These are phyloP conservation scores for Lepidopterella palustris DNA, from an alignment of 495 filamentous ascomycete genomes.

Conservation along the genomic window DNA sequence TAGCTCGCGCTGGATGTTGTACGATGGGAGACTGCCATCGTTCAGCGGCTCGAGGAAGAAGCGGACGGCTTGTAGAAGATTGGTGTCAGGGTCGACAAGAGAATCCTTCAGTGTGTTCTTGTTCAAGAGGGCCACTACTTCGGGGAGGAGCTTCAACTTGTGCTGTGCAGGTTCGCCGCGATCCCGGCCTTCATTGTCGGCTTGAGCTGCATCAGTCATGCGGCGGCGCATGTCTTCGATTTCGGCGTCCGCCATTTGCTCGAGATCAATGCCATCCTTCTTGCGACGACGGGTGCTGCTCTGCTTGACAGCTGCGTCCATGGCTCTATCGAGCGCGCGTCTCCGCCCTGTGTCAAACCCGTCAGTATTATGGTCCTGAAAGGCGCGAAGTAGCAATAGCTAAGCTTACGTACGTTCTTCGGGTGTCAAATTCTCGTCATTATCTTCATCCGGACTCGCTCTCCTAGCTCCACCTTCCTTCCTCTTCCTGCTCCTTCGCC, in stretches of 20 bases:
- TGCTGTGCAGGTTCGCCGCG: constrained; percentile 74
- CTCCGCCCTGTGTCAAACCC: constrained; percentile 49
- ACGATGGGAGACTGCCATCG: constrained; percentile 86
- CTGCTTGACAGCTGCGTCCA: constrained; percentile 80
- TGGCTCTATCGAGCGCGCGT: constrained; percentile 72
- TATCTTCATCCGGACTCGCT: constrained; percentile 54
- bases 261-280: constrained; percentile 86
- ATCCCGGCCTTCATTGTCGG: constrained; percentile 73
- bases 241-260: constrained; percentile 78
- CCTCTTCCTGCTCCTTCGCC: constrained; percentile 45
- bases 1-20: constrained; percentile 93
- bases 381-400: not conserved
- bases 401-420: constrained; percentile 45
- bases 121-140: constrained; percentile 81
- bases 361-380: constrained; percentile 16
- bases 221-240: constrained; percentile 80
- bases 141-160: constrained; percentile 90
- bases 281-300: constrained; percentile 66
- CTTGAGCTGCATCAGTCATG: constrained; percentile 87
- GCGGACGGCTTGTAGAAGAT: constrained; percentile 86
- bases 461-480: constrained; percentile 35
- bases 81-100: constrained; percentile 88
- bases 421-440: constrained; percentile 44
- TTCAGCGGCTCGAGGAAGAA: constrained; percentile 96
- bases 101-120: constrained; percentile 74